Evolutionary conservation across 73 alveolate genomes (phyloP).

Genomic region (Halteria grandinella): DNA sequence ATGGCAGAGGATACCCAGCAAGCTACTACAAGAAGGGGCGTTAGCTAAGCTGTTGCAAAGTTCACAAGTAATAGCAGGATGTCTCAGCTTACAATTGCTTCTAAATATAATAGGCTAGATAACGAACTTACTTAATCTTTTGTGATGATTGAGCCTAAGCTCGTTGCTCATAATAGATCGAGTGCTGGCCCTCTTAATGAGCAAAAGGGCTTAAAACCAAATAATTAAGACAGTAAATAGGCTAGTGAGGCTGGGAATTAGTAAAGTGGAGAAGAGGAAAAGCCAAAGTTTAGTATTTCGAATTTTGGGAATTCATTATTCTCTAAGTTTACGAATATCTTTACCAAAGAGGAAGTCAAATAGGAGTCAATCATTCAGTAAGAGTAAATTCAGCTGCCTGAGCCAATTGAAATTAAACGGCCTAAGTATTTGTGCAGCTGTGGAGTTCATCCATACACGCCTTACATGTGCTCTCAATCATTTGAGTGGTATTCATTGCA

Average conservation of each 20-base stretch:
- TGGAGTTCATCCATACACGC: constrained; percentile 29
- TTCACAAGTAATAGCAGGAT: no score
- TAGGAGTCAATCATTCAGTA: not conserved
- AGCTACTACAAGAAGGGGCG: no score
- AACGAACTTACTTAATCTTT: not conserved
- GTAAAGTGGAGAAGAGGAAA: not conserved
- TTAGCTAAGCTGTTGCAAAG: no score
- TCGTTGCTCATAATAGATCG: not conserved
- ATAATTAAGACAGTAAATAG: not conserved
- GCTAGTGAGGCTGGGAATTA: not conserved
- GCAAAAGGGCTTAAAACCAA: not conserved
- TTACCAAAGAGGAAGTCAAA: not conserved
- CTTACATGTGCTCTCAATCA: constrained; percentile 51
- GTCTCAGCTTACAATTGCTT: no score
- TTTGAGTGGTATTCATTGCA: constrained; percentile 32
- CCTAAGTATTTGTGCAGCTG: constrained; percentile 26
- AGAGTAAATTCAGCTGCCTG: not conserved
- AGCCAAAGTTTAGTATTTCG: constrained; percentile 12
- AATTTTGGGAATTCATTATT: constrained; percentile 6
- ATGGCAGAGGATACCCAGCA: no score
- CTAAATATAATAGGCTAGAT: no score
- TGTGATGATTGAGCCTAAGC: not conserved
- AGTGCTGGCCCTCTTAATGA: constrained; percentile 2
- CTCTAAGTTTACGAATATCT: constrained; percentile 33
- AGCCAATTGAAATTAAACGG: constrained; percentile 1